Evolutionary conservation across 805 yeast genomes (phyloP), one percentile per base, ranked within the genome.

Genomic region (Starmerella floricola): DNA sequence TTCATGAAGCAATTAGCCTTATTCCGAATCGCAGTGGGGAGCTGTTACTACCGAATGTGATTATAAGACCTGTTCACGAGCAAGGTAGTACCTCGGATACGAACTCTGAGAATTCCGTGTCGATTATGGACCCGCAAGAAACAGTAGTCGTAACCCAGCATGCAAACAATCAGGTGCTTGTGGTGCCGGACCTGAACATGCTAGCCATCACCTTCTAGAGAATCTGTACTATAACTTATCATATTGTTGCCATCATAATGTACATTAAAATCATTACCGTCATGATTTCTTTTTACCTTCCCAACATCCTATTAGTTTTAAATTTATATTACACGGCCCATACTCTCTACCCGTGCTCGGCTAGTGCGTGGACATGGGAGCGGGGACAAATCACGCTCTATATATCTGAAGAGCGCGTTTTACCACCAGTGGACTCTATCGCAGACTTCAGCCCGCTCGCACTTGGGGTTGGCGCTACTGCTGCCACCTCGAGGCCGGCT

Each of bases 11-110:
- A 15, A 44, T 86, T 15, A 62, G 70, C 3, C 59, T 87, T 47
- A 69, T 84, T 13, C 96, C 97, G 1, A 58, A 85, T 40, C 78
- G 73, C 46, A 74, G 78, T 18, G 96, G 97, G 0, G 76, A 78
- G 44, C 56, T 87, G 8, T 60, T 67, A 2, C 63, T 82, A 28
- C 96, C 96, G 0, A 70, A 65, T 41, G 64, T 79, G 15, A 61
- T 58, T 13, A 53, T 54, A 15, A 53, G 54, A 21, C 52, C 51
- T 12, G 61, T 58, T 13, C 47, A 59, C 5, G 69, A 74, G 66
- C 85, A 82, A 45, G 59, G 26, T 2, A 23, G 23, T 16, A 6
- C 12, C 19, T 18, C 26, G 3, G 19, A 26, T 15, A 20, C 3
- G 5, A 36, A 23, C 11, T 16, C 34, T 4, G 36, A 28, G 15